phyloP scores from a whole-genome alignment of 257 asterid species.

The Plantago ovata region DNA sequence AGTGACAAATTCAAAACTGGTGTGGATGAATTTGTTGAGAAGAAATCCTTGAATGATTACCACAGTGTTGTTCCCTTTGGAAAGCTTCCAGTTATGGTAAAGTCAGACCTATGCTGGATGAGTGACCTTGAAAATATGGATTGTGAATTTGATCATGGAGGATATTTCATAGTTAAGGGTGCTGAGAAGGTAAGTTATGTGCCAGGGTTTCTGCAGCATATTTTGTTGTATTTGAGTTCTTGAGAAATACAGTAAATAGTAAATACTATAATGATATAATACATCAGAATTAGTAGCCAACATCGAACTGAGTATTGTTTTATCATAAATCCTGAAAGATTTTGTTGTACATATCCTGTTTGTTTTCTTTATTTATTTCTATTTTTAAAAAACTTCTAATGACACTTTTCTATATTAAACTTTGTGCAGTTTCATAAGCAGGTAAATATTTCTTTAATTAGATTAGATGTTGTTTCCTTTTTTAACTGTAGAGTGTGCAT shows the following conservation, averaged over 20 bases:
- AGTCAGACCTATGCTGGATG: constrained; percentile 77
- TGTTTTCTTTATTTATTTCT: not conserved
- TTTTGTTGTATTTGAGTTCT: constrained; percentile 3
- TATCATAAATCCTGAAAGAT: not conserved
- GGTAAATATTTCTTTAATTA: not conserved
- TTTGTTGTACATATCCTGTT: too few species aligned
- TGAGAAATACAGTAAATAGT: not conserved
- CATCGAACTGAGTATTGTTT: not conserved
- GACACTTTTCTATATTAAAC: not conserved
- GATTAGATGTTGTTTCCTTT: not conserved
- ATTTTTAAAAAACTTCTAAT: not conserved
- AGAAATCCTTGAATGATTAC: constrained; percentile 37
- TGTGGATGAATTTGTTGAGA: constrained; percentile 41
- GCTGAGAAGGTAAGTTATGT: constrained; percentile 73
- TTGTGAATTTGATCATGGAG: constrained; percentile 87
- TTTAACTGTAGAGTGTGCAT: not conserved
- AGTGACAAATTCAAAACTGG: constrained; percentile 88
- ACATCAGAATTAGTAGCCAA: not conserved
- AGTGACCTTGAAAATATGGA: constrained; percentile 44
- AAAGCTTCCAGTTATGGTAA: constrained; percentile 90
- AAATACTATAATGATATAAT: not conserved
- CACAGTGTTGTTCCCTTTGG: constrained; percentile 43
- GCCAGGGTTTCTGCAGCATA: not conserved
- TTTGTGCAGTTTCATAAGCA: constrained; percentile 4
- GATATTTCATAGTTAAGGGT: constrained; percentile 88